Conservation (phyloP, 139 green algal genomes). For the Yamagishiella unicocca region DNA sequence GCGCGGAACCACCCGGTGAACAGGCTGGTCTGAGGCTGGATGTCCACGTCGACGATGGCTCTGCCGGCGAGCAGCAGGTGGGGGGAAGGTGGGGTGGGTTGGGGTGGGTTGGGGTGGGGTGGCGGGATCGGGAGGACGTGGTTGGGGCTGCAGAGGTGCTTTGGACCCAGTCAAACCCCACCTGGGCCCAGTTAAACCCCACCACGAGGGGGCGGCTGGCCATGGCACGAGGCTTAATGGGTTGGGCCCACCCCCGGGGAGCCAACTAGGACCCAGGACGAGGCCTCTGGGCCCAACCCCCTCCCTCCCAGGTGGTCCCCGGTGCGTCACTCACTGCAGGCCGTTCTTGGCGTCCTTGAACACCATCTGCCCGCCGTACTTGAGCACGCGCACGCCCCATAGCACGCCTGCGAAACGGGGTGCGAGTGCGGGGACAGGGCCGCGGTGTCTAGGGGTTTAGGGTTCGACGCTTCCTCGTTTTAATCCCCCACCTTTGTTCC, state of each 20-base stretch:
- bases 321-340: constrained; percentile 42
- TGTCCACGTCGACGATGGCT: constrained; percentile 66
- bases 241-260: background rate
- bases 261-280: background rate
- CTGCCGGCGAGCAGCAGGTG: too few relatives aligned
- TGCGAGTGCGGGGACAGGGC: too few relatives aligned
- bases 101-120: too few relatives aligned
- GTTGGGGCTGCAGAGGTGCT: background rate
- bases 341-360: constrained; percentile 71
- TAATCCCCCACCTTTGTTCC: too few relatives aligned
- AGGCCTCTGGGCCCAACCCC: background rate
- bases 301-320: background rate
- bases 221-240: background rate
- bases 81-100: too few relatives aligned
- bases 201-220: background rate
- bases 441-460: too few relatives aligned
- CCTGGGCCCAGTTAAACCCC: background rate
- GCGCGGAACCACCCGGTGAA: constrained; percentile 37
- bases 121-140: background rate
- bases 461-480: too few relatives aligned
- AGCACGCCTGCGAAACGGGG: constrained; percentile 56
- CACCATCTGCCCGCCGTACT: constrained; percentile 73
- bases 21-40: constrained; percentile 37
- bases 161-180: background rate
- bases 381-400: constrained; percentile 70